phyloP scores from a whole-genome alignment of 176 grass and related monocot species.

The Alopecurus myosuroides region DNA sequence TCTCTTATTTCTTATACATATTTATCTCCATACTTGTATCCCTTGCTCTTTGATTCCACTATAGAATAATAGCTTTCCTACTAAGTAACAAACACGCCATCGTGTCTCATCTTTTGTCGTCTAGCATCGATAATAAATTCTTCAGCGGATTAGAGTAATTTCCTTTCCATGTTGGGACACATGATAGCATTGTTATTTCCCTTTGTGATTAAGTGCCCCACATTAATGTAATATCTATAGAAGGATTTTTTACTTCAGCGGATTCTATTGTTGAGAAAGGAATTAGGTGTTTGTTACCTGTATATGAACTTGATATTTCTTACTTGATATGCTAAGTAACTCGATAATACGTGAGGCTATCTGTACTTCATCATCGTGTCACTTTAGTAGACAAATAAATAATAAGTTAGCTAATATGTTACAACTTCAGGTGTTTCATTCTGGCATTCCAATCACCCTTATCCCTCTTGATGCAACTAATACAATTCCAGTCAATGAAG shows the following conservation, averaged over 20 bases:
- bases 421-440: conserved; percentile 65
- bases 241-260: conserved; percentile 2
- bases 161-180: background rate
- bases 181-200: background rate
- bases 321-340: background rate
- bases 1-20: background rate
- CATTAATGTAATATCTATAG: background rate
- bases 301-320: background rate
- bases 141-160: background rate
- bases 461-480: conserved; percentile 93
- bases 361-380: background rate
- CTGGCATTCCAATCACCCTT: conserved; percentile 77
- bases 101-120: background rate
- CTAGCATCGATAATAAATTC: background rate
- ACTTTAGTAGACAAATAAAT: background rate
- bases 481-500: conserved; percentile 69
- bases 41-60: background rate
- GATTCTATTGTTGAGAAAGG: background rate
- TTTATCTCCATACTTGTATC: background rate
- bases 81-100: background rate
- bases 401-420: conserved; percentile 12
- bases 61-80: background rate
- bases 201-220: background rate
- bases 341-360: background rate
- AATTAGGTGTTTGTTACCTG: background rate